A percentile compares a stretch with the other conserved stretches of the same genome.
phyloP scores from a whole-genome alignment of 345 rosid genomes.

The Noccaea bulbosa region DNA sequence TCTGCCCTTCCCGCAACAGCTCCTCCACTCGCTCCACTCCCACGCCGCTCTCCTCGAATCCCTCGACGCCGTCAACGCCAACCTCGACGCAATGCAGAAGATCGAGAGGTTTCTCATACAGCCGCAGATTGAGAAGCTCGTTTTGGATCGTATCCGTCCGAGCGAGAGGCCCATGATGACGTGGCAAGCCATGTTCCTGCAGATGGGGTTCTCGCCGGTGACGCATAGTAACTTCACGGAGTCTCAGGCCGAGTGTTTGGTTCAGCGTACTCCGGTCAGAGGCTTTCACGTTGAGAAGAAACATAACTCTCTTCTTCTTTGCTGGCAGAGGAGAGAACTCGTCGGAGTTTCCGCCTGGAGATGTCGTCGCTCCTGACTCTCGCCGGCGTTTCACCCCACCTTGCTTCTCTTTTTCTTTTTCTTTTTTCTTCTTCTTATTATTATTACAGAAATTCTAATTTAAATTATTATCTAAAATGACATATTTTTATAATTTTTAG shows the following conservation, averaged over 20 bases:
- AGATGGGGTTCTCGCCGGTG: slow-evolving; percentile 69
- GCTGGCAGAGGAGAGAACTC: slow-evolving; percentile 87
- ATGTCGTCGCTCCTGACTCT: slow-evolving; percentile 54
- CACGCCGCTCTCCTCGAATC: slow-evolving; percentile 73
- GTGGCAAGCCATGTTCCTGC: slow-evolving; percentile 75
- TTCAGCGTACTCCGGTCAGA: slow-evolving; percentile 71
- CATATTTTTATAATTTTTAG: slow-evolving; percentile 21
- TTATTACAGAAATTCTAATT: neutral
- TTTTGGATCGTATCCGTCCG: slow-evolving; percentile 60
- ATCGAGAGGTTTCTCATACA: slow-evolving; percentile 79
- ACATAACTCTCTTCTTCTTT: slow-evolving; percentile 74
- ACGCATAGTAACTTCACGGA: slow-evolving; percentile 83
- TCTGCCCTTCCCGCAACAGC: slow-evolving; percentile 72
- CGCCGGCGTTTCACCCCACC: slow-evolving; percentile 8
- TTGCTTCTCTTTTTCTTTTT: neutral
- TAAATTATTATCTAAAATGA: slow-evolving; percentile 2
- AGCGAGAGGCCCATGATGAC: slow-evolving; percentile 52
- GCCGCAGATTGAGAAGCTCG: slow-evolving; percentile 72
- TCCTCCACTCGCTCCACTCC: slow-evolving; percentile 70
- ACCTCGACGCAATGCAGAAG: slow-evolving; percentile 71
- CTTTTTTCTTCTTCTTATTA: neutral
- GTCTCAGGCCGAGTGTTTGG: slow-evolving; percentile 85
- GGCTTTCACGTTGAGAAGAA: slow-evolving; percentile 92
- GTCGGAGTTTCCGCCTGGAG: slow-evolving; percentile 88
- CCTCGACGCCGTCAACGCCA: slow-evolving; percentile 77